These are phyloP conservation scores for Penicillium palitans DNA, from an alignment of 2,329 filamentous ascomycete species.

Conservation along the genomic window DNA sequence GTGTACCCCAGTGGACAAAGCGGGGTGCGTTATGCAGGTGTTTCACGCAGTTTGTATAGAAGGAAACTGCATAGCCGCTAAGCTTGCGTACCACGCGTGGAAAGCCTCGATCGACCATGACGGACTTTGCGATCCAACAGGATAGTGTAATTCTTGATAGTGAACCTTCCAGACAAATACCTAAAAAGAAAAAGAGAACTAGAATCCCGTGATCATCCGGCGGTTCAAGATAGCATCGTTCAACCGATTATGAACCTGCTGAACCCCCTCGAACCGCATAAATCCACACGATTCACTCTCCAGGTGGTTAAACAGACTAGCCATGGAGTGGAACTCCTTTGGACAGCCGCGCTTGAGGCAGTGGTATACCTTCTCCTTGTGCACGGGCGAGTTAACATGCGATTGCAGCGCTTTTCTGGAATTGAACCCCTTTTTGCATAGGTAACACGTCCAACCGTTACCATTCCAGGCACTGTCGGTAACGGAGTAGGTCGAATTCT, in stretches of 20 bases:
- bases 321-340: constrained; percentile 42
- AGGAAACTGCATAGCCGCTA: neutral
- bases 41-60: neutral
- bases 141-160: neutral
- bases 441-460: constrained; percentile 44
- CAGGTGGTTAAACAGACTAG: constrained; percentile 47
- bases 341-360: constrained; percentile 43
- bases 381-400: constrained; percentile 56
- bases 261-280: constrained; percentile 45
- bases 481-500: neutral
- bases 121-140: neutral
- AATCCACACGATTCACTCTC: constrained; percentile 48
- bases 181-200: neutral
- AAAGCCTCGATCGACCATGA: neutral
- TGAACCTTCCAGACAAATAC: neutral
- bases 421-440: constrained; percentile 53
- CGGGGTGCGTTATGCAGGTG: neutral
- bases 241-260: constrained; percentile 18
- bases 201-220: neutral
- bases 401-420: constrained; percentile 44
- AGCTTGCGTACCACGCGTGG: neutral
- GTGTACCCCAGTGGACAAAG: neutral
- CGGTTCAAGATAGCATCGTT: neutral
- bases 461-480: neutral
- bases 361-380: constrained; percentile 51